These are phyloP conservation scores for Microdochium nivale DNA, from an alignment of 2,329 filamentous ascomycete species.

Conservation along the genomic window DNA sequence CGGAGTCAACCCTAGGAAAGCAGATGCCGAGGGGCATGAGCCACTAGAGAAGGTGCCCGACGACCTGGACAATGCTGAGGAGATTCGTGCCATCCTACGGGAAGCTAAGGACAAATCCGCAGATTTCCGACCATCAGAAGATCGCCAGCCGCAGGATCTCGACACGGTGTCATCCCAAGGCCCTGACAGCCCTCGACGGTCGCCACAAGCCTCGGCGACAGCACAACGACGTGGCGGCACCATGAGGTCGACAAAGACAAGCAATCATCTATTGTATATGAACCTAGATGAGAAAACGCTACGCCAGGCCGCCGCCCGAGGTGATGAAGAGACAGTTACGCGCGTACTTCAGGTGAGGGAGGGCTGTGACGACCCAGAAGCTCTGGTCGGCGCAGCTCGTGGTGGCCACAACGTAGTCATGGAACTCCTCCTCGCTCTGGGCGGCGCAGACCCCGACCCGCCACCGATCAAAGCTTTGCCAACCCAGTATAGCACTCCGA, in stretches of 20 bases:
- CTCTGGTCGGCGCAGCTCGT: slow-evolving; percentile 83
- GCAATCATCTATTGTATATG: slow-evolving; percentile 56
- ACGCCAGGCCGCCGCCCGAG: slow-evolving; percentile 49
- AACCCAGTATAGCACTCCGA: slow-evolving; percentile 76
- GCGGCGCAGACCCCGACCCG: slow-evolving; percentile 59
- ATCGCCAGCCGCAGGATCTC: slow-evolving; percentile 39
- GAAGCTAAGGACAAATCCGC: slow-evolving; percentile 48
- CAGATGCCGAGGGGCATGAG: slow-evolving; percentile 88
- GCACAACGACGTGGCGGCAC: slow-evolving; percentile 43
- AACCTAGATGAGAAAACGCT: slow-evolving; percentile 54
- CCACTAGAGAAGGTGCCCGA: slow-evolving; percentile 76
- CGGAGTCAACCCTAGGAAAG: slow-evolving; percentile 83
- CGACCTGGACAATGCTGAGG: slow-evolving; percentile 67
- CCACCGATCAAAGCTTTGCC: slow-evolving; percentile 50
- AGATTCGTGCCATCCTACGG: slow-evolving; percentile 63
- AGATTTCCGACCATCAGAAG: slow-evolving; percentile 48
- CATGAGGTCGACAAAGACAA: slow-evolving; percentile 53
- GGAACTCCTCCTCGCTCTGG: slow-evolving; percentile 65
- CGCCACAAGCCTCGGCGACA: slow-evolving; percentile 35
- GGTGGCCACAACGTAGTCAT: slow-evolving; percentile 86
- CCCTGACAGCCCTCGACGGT: slow-evolving; percentile 49
- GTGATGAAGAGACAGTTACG: slow-evolving; percentile 53
- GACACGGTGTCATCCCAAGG: slow-evolving; percentile 44
- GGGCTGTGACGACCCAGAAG: slow-evolving; percentile 65
- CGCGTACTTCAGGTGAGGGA: slow-evolving; percentile 54